Percentiles rank a stretch among this genome's conserved stretches.
Evolutionary conservation across 2,329 filamentous ascomycete species (phyloP).

Genomic region (Cladosporium sp.): DNA sequence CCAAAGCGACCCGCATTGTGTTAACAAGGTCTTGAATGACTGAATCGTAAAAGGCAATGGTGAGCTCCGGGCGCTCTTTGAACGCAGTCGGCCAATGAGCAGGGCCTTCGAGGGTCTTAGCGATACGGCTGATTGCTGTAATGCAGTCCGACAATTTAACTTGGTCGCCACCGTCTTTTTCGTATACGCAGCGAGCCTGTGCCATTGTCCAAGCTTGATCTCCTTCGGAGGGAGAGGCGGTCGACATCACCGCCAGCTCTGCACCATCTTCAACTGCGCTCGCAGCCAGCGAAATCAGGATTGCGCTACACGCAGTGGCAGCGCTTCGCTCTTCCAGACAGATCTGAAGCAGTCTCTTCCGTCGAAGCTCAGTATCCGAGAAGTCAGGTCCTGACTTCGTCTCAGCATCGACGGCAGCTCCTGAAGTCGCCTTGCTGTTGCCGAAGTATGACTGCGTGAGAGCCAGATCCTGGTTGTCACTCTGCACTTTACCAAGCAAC

Average conservation of each 20-base stretch:
- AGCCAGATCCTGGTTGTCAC: not conserved
- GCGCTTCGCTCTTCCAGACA: slow-evolving; percentile 24
- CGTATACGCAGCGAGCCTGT: not conserved
- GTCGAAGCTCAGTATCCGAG: slow-evolving; percentile 3
- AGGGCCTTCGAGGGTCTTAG: not conserved
- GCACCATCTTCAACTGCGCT: not conserved
- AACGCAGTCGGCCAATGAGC: slow-evolving; percentile 14
- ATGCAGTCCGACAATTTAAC: not conserved
- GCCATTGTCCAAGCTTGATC: not conserved
- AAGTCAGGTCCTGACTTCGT: slow-evolving; percentile 17
- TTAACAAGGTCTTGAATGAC: slow-evolving; percentile 67
- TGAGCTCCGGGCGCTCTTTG: slow-evolving; percentile 14
- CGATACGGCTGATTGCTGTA: not conserved
- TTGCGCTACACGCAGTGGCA: slow-evolving; percentile 14
- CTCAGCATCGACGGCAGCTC: not conserved
- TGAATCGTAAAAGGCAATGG: slow-evolving; percentile 55
- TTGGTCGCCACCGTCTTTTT: not conserved
- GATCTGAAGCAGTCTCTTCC: slow-evolving; percentile 17
- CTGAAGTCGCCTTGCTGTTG: not conserved
- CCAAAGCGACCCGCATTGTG: slow-evolving; percentile 47
- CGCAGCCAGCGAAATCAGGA: slow-evolving; percentile 4
- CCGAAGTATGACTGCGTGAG: slow-evolving; percentile 6
- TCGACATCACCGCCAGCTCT: not conserved
- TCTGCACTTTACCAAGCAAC: slow-evolving; percentile 46
- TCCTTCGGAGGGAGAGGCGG: not conserved